Percentiles rank a stretch among this genome's conserved stretches.
Conservation (phyloP, 2,329 filamentous ascomycete genomes). For the Microascus cirrosus region DNA sequence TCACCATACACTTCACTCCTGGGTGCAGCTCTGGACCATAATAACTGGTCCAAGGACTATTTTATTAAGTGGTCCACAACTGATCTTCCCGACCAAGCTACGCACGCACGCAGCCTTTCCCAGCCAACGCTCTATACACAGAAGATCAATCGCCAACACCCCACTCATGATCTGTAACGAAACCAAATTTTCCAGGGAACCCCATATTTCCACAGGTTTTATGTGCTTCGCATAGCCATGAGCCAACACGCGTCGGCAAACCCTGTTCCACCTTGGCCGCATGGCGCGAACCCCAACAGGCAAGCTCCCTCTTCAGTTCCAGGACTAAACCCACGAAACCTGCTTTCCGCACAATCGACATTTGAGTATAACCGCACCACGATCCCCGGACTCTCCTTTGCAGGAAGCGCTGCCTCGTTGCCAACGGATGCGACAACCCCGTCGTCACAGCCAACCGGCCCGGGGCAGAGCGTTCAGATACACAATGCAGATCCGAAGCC, state of each 20-base stretch:
- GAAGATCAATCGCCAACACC: not conserved
- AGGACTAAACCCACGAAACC: not conserved
- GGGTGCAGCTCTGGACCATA: too few relatives aligned
- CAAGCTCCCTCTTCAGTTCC: not conserved
- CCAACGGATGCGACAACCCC: not conserved
- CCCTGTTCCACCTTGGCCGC: not conserved
- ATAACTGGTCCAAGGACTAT: not conserved
- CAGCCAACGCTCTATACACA: not conserved
- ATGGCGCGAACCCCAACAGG: not conserved
- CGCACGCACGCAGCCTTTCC: not conserved
- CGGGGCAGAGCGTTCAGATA: not conserved
- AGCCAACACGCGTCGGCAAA: not conserved
- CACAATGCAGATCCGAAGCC: not conserved
- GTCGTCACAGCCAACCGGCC: not conserved
- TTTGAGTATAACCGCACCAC: constrained; percentile 15
- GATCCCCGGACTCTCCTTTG: constrained; percentile 19
- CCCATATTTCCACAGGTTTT: not conserved
- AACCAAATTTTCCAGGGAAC: not conserved
- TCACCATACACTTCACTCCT: not conserved
- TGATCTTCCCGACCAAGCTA: not conserved
- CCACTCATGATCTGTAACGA: not conserved
- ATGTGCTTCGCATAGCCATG: not conserved
- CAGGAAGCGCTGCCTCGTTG: not conserved
- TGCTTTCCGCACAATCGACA: not conserved
- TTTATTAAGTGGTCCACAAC: not conserved